Evolutionary conservation across 2,329 filamentous ascomycete species (phyloP), one percentile per base, ranked within the genome.

Genomic region (Fusarium buharicum): DNA sequence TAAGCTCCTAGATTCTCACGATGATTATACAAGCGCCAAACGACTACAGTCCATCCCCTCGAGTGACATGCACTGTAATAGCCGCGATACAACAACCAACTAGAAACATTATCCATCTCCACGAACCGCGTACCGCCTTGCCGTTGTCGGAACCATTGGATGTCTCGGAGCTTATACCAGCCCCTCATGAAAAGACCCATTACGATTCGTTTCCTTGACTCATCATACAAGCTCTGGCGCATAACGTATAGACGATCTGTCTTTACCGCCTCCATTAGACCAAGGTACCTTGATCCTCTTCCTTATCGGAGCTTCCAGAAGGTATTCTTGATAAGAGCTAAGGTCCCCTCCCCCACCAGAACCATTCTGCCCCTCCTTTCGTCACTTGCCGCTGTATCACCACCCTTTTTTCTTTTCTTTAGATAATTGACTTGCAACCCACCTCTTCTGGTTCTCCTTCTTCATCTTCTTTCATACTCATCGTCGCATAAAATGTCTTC

Each of bases 401-500:
- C 50, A 48, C 34, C 40, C 34, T 22, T n/a, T 40, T 38, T 20
- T n/a, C 40, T 40, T 60, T 40, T 46, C 43, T 34, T 46, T 46
- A 17, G 20, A 36, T 49, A 20, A 44, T 8, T 22, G 31, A 60
- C 22, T 24, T 24, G 22, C 22, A 24, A 64, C 50, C 55, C 45
- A 17, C 46, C 47, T 47, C 13, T 33, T 24, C 10, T 39, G 24
- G 16, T 31, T 14, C 27, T 13, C 30, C n/a, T 49, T 36, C 30
- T 14, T 14, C 7, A 9, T 16, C 30, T n/a, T 24, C n/a, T 37
- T 16, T 38, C 18, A 34, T 9, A 22, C 18, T 10, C 33, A 41
- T 75, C 49, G 50, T 65, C 54, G 67, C 63, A 62, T 64, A 50
- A 40, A 44, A 59, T 59, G 56, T 37, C 51, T 39, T 27, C 63